Conservation (phyloP, 1,139 yeast genomes). For the Yamadazyma dushanensis region DNA sequence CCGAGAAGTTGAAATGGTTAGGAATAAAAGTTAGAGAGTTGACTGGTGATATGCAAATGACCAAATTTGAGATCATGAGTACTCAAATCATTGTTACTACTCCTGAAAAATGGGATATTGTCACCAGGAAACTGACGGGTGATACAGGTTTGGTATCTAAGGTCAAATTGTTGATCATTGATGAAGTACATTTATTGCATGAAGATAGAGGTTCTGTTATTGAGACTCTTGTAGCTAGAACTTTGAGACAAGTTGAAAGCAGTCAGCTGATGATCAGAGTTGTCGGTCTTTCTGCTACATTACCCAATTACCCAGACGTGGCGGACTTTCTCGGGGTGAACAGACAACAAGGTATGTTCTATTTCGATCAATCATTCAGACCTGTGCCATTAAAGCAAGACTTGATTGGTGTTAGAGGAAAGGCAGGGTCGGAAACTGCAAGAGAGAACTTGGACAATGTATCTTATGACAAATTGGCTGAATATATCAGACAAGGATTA, state of each 20-base stretch:
- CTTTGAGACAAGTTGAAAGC: constrained; percentile 90
- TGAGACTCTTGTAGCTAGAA: constrained; percentile 93
- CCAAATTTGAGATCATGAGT: constrained; percentile 71
- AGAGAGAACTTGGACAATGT: constrained; percentile 75
- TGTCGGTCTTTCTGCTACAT: constrained; percentile 94
- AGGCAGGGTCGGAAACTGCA: constrained; percentile 66
- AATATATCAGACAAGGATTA: constrained; percentile 65
- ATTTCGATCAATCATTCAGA: constrained; percentile 88
- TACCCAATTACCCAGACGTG: constrained; percentile 92
- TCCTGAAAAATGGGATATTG: constrained; percentile 98
- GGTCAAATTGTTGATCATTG: constrained; percentile 83
- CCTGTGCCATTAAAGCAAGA: constrained; percentile 94
- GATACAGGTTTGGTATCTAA: constrained; percentile 85
- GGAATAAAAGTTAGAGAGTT: constrained; percentile 85
- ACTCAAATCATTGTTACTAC: constrained; percentile 91
- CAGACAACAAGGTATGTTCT: constrained; percentile 86
- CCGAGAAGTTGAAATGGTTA: constrained; percentile 75
- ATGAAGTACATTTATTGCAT: constrained; percentile 93
- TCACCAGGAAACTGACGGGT: constrained; percentile 84
- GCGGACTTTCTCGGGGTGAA: constrained; percentile 95
- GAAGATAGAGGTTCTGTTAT: constrained; percentile 98
- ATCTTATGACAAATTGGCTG: constrained; percentile 73
- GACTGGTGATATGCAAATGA: constrained; percentile 86
- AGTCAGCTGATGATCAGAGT: constrained; percentile 93
- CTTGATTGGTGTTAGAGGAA: constrained; percentile 84